A percentile compares a stretch with the other conserved stretches of the same genome.
Evolutionary conservation across 768 basidiomycete genomes (phyloP).

Genomic region (Wakefieldia striispora): DNA sequence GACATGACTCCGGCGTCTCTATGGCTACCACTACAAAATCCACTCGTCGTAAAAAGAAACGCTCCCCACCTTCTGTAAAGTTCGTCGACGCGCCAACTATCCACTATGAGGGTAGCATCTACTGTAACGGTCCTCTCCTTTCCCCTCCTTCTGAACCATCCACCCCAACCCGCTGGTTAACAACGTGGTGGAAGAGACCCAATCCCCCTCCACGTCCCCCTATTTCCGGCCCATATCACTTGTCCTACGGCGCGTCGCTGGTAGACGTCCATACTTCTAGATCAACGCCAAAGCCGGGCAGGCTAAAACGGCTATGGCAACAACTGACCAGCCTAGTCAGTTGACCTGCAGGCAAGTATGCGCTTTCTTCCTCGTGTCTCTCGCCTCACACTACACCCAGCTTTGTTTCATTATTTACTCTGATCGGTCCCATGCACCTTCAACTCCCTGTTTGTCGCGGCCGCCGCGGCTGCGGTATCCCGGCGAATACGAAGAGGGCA

Average conservation of each 20-base stretch:
- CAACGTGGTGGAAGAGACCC: conserved; percentile 27
- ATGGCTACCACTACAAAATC: conserved; percentile 33
- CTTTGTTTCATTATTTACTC: not conserved
- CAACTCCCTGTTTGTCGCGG: not conserved
- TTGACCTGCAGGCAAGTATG: conserved; percentile 15
- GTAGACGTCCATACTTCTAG: conserved; percentile 22
- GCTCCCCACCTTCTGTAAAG: conserved; percentile 54
- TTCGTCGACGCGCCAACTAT: conserved; percentile 67
- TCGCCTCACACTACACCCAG: not conserved
- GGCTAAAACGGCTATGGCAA: conserved; percentile 28
- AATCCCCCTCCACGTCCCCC: conserved; percentile 23
- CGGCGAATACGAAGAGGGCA: not conserved
- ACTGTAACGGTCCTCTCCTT: conserved; percentile 14
- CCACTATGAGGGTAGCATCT: conserved; percentile 38
- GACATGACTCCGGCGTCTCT: conserved; percentile 48
- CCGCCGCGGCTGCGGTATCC: not conserved
- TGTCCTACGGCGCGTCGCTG: conserved; percentile 32
- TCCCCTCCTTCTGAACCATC: conserved; percentile 8
- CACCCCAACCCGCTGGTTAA: conserved; percentile 22
- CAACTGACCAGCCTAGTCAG: conserved; percentile 18
- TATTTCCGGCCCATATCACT: conserved; percentile 33
- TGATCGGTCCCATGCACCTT: not conserved
- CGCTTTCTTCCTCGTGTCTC: not conserved
- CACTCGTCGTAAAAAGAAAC: conserved; percentile 27
- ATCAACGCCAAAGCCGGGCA: conserved; percentile 21